These are phyloP conservation scores for Thraustochytrium striatum DNA, from an alignment of 352 stramenopile species.

Conservation along the genomic window DNA sequence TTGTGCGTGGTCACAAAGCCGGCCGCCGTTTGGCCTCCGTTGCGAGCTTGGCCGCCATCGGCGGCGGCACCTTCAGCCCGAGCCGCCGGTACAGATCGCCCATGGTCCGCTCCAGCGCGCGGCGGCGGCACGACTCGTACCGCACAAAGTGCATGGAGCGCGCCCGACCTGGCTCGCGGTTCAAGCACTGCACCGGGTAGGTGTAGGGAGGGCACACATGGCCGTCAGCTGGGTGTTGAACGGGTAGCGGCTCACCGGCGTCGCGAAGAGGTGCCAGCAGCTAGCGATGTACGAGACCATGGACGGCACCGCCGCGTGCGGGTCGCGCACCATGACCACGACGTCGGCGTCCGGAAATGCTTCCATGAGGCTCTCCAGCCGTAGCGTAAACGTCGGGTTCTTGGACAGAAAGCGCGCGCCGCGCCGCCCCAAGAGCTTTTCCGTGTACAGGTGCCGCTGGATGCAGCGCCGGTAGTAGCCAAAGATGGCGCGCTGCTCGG, in stretches of 20 bases:
- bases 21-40: slow-evolving; percentile 12
- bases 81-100: slow-evolving; percentile 12
- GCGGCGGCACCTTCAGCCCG: slow-evolving; percentile 4
- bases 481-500: slow-evolving; percentile 2
- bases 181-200: not conserved
- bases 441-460: slow-evolving; percentile 26
- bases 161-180: not conserved
- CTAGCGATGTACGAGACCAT: slow-evolving; percentile 24
- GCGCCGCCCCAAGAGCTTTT: slow-evolving; percentile 10
- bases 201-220: slow-evolving; percentile 42
- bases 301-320: slow-evolving; percentile 11
- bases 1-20: not conserved
- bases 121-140: slow-evolving; percentile 22
- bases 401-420: slow-evolving; percentile 18
- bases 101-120: slow-evolving; percentile 25
- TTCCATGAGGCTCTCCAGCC: slow-evolving; percentile 1
- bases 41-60: slow-evolving; percentile 23
- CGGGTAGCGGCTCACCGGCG: not conserved
- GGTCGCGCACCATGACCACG: slow-evolving; percentile 38
- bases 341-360: slow-evolving; percentile 33
- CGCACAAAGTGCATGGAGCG: slow-evolving; percentile 34
- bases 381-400: slow-evolving; percentile 42
- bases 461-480: slow-evolving; percentile 25
- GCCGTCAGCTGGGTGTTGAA: not conserved
- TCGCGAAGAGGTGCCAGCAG: slow-evolving; percentile 2